These are phyloP conservation scores for Didymellaceae sp. DNA, from an alignment of 2,329 filamentous ascomycete species.

Conservation along the genomic window DNA sequence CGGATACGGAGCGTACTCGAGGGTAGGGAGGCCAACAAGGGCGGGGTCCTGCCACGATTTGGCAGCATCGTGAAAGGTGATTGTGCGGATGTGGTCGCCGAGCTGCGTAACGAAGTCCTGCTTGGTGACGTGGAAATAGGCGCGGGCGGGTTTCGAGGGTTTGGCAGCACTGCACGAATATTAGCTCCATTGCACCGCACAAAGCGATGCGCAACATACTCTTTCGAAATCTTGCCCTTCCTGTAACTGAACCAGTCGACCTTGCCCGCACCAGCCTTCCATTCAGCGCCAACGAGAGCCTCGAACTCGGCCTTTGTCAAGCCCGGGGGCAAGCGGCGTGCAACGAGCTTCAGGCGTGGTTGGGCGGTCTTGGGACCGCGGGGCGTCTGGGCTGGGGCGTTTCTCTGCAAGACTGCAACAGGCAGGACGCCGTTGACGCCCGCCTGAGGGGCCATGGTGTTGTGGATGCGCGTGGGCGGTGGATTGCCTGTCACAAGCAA, in stretches of 20 bases:
- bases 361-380: constrained; percentile 53
- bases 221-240: constrained; percentile 78
- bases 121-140: constrained; percentile 81
- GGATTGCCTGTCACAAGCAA: too few relatives aligned
- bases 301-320: constrained; percentile 82
- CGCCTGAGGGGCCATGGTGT: constrained; percentile 39
- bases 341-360: constrained; percentile 80
- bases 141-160: constrained; percentile 78
- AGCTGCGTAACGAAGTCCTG: constrained; percentile 71
- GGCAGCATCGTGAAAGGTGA: constrained; percentile 81
- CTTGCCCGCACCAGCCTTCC: constrained; percentile 80
- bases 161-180: constrained; percentile 63
- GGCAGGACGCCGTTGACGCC: constrained; percentile 50
- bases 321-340: constrained; percentile 84
- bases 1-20: constrained; percentile 85
- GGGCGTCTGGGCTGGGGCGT: constrained; percentile 35
- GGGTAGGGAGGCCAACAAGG: constrained; percentile 76
- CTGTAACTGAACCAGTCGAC: constrained; percentile 83
- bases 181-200: too few relatives aligned
- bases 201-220: constrained; percentile 64
- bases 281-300: constrained; percentile 74
- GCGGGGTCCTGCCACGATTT: constrained; percentile 74
- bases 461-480: not conserved
- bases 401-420: constrained; percentile 47
- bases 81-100: constrained; percentile 71